Base-by-base conservation (phyloP, 2,329 filamentous ascomycete species). In the Annulohypoxylon truncatum region DNA sequence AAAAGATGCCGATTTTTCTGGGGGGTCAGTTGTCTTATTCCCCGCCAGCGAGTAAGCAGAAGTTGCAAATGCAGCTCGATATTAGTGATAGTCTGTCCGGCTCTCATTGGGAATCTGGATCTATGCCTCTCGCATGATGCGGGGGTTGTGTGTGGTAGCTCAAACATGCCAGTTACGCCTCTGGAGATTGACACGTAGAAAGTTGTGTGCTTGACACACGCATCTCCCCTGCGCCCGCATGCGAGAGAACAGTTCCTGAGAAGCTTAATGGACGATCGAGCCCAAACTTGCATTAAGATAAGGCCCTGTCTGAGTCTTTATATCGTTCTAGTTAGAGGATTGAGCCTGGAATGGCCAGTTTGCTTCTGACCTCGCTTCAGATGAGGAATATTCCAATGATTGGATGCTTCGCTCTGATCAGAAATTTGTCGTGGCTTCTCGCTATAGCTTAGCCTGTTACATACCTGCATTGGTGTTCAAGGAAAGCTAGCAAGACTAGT, bases 151-250 rank as follows among this genome's bases (percentile, higher is more conserved):
- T 38, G 69, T 67, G 61, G 62, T 64, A 58, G 66, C 56, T 57
- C 56, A 67, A 61, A 69, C 64, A 57, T 64, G 54, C 64, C 68
- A 70, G 62, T 72, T 58, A 59, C 68, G 64, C 64, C 59, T 67
- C 70, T 68, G 58, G 63, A 64, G 73, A 76, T 69, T 76, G 75
- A 76, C 75, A 77, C 75, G 75, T 77, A 75, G 74, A 74, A 71
- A 57, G 66, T 71, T 69, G 69, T 70, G 68, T 67, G 61, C 60
- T 66, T 64, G 44, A 68, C 65, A 60, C 60, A 72, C 61, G 64
- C 63, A 60, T 64, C 70, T 64, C 61, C 63, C 69, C 64, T 66
- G 58, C 50, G 38, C 53, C 54, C 42, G 46, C 55, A 73, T 72
- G 68, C 72, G 69, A 69, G 66, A 71, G 33, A 64, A 69, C 64